Evolutionary conservation across 257 asterid species (phyloP), one percentile per base, ranked within the genome.

Genomic region (Salvia hispanica): DNA sequence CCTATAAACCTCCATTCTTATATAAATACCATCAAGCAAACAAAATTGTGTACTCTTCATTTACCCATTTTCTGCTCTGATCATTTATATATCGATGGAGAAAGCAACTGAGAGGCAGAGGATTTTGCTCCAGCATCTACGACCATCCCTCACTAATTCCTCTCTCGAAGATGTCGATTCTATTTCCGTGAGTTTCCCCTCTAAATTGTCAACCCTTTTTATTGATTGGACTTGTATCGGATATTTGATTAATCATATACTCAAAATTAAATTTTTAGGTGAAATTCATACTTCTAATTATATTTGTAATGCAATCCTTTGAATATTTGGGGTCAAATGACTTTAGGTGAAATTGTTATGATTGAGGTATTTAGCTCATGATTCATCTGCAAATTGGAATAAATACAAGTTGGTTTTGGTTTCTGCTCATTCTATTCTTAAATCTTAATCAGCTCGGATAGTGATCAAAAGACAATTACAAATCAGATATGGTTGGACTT

Each of bases 81-180:
- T 39, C 7, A 39, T 37, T 4, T 2, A 34, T 34, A 3, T 34
- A 34, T n/a, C 15, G 13, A 74, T 75, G 79, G 76, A 75, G 59
- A 69, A 62, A 71, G 79, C 79, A 57, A 43, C 45, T 58, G 79
- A 70, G 52, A 63, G 79, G 37, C 79, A 75, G 60, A 75, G 72
- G 45, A 67, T 70, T 31, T 52, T 75, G 76, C 76, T 75, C 2
- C 63, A 58, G 44, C 63, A 58, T 15, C 63, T 58, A 36, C 63
- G 59, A 8, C 59, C 59, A 4, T 18, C 59, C 0, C 25, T 53
- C 59, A 53, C 37, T 21, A 9, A 14, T 21, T 53, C 59, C 10
- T 53, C 59, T 25, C 59, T 53, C 59, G 59, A 53, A 25, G 37
- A 53, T 25, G 14, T 53, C 14, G 59, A 53, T 8, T 53, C 59